phyloP scores from a whole-genome alignment of 768 basidiomycete genomes.

The Naganishia onofrii region DNA sequence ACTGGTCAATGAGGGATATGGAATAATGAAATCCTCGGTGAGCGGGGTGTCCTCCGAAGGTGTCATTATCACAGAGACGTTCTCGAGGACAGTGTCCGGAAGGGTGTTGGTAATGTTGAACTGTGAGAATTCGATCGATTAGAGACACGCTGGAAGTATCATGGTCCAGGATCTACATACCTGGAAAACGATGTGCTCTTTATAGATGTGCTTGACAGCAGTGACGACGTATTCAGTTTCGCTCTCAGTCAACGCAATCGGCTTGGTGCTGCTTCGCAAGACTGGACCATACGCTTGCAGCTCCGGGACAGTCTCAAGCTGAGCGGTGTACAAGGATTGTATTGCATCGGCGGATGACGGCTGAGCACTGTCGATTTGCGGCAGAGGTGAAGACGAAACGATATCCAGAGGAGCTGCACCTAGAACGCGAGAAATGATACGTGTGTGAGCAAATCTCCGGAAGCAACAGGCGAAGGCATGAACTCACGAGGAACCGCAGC shows the following conservation, averaged over 20 bases:
- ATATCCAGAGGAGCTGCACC: slow-evolving; percentile 78
- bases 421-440: neutral
- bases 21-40: slow-evolving; percentile 92
- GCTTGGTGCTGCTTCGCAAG: slow-evolving; percentile 76
- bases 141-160: neutral
- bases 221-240: slow-evolving; percentile 98
- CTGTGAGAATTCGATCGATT: slow-evolving; percentile 54
- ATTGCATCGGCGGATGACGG: slow-evolving; percentile 76
- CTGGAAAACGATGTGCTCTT: slow-evolving; percentile 94
- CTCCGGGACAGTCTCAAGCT: slow-evolving; percentile 82
- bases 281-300: slow-evolving; percentile 79
- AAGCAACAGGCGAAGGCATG: neutral
- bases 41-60: slow-evolving; percentile 70
- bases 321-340: slow-evolving; percentile 79
- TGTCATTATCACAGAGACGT: slow-evolving; percentile 90
- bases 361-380: slow-evolving; percentile 63
- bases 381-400: slow-evolving; percentile 64
- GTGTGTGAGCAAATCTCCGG: neutral
- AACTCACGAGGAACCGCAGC: slow-evolving; percentile 79
- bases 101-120: slow-evolving; percentile 98
- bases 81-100: slow-evolving; percentile 89
- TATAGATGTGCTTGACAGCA: slow-evolving; percentile 94
- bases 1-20: slow-evolving; percentile 66
- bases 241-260: slow-evolving; percentile 82
- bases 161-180: slow-evolving; percentile 54